Percentiles rank a stretch among this genome's conserved stretches.
Conservation (phyloP, 306 rosid genomes). For the Adenanthera pavonina region DNA sequence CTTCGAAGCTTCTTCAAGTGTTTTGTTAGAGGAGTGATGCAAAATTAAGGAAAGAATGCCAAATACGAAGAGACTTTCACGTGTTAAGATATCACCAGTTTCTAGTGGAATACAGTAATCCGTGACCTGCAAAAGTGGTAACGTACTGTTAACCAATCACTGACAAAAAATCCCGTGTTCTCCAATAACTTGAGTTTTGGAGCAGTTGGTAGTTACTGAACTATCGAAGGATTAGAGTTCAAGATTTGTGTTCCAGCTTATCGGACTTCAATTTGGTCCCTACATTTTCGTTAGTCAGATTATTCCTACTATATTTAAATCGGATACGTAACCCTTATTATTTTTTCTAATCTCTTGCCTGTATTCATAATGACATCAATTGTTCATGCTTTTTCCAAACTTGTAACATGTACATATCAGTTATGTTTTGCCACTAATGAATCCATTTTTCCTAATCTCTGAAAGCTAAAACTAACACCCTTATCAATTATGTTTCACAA, state of each 20-base stretch:
- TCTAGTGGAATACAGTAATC: conserved; percentile 53
- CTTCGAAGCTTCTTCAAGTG: conserved; percentile 78
- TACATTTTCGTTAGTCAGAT: conserved; percentile 6
- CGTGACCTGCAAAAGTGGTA: conserved; percentile 59
- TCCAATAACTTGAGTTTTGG: not conserved
- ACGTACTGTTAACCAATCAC: conserved; percentile 41
- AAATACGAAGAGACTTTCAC: conserved; percentile 59
- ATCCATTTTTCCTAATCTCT: conserved; percentile 22
- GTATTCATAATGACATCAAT: conserved; percentile 13
- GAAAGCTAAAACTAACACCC: conserved; percentile 19
- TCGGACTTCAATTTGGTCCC: conserved; percentile 17
- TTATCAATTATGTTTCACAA: conserved; percentile 12
- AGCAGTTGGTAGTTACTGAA: not conserved
- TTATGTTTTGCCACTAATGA: conserved; percentile 14
- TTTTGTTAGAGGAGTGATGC: conserved; percentile 68
- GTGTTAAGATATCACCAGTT: conserved; percentile 52
- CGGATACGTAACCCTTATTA: conserved; percentile 6
- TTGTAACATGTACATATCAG: conserved; percentile 5
- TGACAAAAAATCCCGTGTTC: conserved; percentile 2
- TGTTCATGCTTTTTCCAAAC: conserved; percentile 15
- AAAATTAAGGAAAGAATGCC: conserved; percentile 75
- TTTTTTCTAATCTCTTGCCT: conserved; percentile 25
- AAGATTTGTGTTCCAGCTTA: conserved; percentile 35
- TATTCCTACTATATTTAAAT: conserved; percentile 29
- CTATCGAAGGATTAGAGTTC: conserved; percentile 16